These are phyloP conservation scores for Ustilago cynodontis DNA, from an alignment of 1,284 basidiomycete genomes.

Conservation along the genomic window DNA sequence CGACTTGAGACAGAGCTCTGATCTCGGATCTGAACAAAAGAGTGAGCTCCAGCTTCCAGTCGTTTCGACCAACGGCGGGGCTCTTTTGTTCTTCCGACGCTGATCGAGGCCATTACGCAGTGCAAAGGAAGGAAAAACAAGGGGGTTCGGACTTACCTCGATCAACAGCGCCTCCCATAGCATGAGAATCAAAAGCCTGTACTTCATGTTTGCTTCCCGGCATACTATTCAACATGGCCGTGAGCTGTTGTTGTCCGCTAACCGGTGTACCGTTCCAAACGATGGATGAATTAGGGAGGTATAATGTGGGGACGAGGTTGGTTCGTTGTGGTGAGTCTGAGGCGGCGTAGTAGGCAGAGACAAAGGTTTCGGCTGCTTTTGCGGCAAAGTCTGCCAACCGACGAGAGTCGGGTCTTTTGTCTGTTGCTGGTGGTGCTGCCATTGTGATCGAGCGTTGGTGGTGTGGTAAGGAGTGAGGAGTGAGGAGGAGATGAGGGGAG, in stretches of 20 bases:
- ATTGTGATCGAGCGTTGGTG: not conserved
- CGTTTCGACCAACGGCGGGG: not conserved
- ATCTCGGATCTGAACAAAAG: not conserved
- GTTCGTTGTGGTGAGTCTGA: conserved; percentile 65
- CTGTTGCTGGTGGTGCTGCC: conserved; percentile 1
- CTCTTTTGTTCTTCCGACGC: not conserved
- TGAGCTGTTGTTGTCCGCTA: conserved; percentile 60
- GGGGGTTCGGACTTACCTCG: conserved; percentile 35
- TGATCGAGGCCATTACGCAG: not conserved
- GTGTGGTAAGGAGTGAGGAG: not conserved
- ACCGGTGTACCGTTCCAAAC: conserved; percentile 69
- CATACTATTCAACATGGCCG: conserved; percentile 62
- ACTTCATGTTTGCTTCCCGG: conserved; percentile 67
- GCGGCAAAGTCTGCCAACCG: conserved; percentile 59
- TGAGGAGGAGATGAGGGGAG: not conserved
- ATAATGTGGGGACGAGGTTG: conserved; percentile 64
- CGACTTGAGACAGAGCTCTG: not conserved
- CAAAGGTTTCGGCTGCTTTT: conserved; percentile 67
- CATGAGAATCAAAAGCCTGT: conserved; percentile 66
- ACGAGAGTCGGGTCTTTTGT: conserved; percentile 38
- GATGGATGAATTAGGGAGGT: conserved; percentile 63
- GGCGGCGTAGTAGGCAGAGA: conserved; percentile 67
- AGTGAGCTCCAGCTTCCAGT: not conserved
- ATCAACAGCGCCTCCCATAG: conserved; percentile 57
- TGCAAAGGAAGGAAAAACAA: not conserved